Percentiles rank a stretch among this genome's conserved stretches.
These are phyloP conservation scores for Neonectria coccinea DNA, from an alignment of 2,329 filamentous ascomycete genomes.

Conservation along the genomic window DNA sequence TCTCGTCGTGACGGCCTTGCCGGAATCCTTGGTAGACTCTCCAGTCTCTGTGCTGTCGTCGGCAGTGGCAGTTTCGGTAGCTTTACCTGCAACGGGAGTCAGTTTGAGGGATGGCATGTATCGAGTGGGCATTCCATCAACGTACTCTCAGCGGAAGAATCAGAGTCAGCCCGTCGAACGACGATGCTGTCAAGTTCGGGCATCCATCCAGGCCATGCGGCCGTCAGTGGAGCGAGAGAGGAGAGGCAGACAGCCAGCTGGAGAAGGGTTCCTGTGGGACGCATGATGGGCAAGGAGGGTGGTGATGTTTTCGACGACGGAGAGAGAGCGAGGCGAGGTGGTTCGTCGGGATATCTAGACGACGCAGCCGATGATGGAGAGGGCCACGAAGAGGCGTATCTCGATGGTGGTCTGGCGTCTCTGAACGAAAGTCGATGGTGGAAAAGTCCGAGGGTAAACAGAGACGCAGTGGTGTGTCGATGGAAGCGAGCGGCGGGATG, in stretches of 20 bases:
- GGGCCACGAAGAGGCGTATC: slow-evolving; percentile 18
- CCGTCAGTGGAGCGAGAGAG: slow-evolving; percentile 62
- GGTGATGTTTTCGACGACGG: slow-evolving; percentile 6
- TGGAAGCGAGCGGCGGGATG: slow-evolving; percentile 17
- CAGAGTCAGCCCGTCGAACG: slow-evolving; percentile 58
- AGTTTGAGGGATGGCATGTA: slow-evolving; percentile 16
- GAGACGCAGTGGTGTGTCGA: background rate
- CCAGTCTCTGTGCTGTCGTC: slow-evolving; percentile 17
- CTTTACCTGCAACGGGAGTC: background rate
- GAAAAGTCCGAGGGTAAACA: slow-evolving; percentile 22
- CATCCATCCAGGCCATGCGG: slow-evolving; percentile 68
- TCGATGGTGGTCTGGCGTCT: slow-evolving; percentile 9
- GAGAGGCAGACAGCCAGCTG: slow-evolving; percentile 63
- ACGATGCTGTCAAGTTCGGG: slow-evolving; percentile 65
- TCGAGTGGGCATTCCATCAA: slow-evolving; percentile 1
- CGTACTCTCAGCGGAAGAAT: slow-evolving; percentile 34
- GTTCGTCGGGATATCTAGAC: background rate
- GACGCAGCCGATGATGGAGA: slow-evolving; percentile 17
- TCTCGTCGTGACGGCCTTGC: slow-evolving; percentile 46
- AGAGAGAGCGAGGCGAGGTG: slow-evolving; percentile 15
- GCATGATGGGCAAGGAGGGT: slow-evolving; percentile 56
- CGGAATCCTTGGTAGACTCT: slow-evolving; percentile 41
- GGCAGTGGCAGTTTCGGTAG: slow-evolving; percentile 17
- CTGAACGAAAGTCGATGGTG: slow-evolving; percentile 1
- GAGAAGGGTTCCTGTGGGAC: slow-evolving; percentile 59